Conservation (phyloP, 2,329 filamentous ascomycete genomes). For the Talaromyces sp. region DNA sequence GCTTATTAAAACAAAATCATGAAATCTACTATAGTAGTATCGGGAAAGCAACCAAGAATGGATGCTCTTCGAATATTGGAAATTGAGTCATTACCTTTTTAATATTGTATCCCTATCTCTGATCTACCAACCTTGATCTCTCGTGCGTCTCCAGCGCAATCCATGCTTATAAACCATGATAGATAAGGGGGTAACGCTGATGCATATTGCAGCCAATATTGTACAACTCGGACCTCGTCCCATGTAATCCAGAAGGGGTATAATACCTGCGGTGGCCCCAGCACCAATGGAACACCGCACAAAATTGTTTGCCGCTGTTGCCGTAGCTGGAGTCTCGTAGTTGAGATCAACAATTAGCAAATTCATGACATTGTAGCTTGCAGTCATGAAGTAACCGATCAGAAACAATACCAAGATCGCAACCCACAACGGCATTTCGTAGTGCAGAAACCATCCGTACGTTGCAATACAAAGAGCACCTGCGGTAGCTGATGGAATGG, state of each 20-base stretch:
- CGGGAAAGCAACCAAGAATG: neutral
- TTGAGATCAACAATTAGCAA: constrained; percentile 40
- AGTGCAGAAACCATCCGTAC: neutral
- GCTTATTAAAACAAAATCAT: neutral
- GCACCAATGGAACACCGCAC: constrained; percentile 38
- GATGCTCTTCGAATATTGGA: neutral
- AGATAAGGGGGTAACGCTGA: neutral
- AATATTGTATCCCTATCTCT: neutral
- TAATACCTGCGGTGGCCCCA: constrained; percentile 31
- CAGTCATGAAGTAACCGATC: constrained; percentile 35
- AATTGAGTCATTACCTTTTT: neutral
- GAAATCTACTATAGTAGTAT: neutral
- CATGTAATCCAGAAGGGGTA: constrained; percentile 31
- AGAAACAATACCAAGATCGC: constrained; percentile 38
- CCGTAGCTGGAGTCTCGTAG: constrained; percentile 33
- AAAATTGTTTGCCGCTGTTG: constrained; percentile 38
- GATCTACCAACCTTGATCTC: neutral
- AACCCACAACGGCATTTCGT: neutral
- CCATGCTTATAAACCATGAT: neutral
- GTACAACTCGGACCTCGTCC: constrained; percentile 13
- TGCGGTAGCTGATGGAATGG: neutral
- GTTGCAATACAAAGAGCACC: neutral
- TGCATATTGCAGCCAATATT: constrained; percentile 1
- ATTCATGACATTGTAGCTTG: constrained; percentile 35
- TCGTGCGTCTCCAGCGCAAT: neutral